These are phyloP conservation scores for Pseudogymnoascus sp. DNA, from an alignment of 2,329 filamentous ascomycete genomes.

Conservation along the genomic window DNA sequence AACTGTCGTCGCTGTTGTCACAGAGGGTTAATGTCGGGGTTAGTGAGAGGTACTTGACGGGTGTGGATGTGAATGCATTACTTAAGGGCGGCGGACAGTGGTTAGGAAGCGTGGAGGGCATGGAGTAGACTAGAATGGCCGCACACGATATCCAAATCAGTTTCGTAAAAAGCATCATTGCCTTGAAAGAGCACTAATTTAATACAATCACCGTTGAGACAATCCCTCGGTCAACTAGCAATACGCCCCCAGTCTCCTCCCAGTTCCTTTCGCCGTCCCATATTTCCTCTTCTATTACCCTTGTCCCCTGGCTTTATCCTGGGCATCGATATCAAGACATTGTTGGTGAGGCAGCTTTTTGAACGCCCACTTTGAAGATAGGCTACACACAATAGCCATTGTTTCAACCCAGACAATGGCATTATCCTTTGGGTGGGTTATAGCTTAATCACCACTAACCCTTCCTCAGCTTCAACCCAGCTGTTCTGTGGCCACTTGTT, in stretches of 20 bases:
- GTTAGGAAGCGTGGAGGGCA: conserved; percentile 26
- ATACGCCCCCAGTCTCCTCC: background rate
- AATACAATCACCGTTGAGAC: background rate
- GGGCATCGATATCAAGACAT: background rate
- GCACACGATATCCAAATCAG: conserved; percentile 2
- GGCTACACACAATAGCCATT: background rate
- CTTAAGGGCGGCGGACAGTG: conserved; percentile 48
- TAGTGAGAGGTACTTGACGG: conserved; percentile 75
- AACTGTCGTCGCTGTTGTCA: conserved; percentile 62
- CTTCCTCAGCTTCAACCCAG: background rate
- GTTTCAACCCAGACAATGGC: background rate
- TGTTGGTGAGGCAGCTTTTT: background rate
- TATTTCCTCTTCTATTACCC: background rate
- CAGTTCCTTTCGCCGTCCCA: background rate
- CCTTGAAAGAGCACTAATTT: background rate
- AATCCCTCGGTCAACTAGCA: background rate
- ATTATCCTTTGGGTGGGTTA: background rate
- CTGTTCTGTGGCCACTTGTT: background rate
- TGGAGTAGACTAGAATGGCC: conserved; percentile 14
- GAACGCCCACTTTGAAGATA: background rate
- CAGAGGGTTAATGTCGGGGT: conserved; percentile 79
- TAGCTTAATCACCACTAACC: background rate
- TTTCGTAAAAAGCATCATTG: background rate
- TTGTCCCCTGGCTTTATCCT: background rate
- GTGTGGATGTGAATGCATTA: conserved; percentile 73